Percentiles rank a stretch among this genome's conserved stretches.
Conservation (phyloP, 768 basidiomycete species). For the Pulveroboletus sp. region DNA sequence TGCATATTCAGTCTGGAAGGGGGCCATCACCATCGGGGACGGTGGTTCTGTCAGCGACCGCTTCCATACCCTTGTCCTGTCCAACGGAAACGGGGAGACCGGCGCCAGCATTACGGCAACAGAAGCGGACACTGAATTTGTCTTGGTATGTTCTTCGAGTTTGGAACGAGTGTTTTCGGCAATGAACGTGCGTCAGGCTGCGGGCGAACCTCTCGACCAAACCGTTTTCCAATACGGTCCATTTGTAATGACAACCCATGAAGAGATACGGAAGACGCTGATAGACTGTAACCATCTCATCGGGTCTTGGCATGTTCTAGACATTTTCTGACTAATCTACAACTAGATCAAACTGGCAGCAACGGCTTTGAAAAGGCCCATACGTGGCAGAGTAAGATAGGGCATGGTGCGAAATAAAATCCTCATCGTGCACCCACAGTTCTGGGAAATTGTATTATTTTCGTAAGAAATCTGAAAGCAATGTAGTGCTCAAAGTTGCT, state of each 20-base stretch:
- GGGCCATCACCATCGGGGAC: constrained; percentile 60
- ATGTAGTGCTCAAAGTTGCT: background rate
- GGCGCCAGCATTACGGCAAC: constrained; percentile 66
- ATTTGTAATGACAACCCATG: constrained; percentile 79
- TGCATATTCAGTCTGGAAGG: constrained; percentile 37
- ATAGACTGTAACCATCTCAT: constrained; percentile 61
- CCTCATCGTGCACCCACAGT: background rate
- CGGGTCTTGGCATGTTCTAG: background rate
- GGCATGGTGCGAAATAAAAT: constrained; percentile 19
- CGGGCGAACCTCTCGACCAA: constrained; percentile 89
- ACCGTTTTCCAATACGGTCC: constrained; percentile 85
- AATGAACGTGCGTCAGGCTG: constrained; percentile 44
- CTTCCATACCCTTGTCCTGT: constrained; percentile 85
- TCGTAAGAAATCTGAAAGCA: background rate
- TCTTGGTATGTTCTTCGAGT: constrained; percentile 51
- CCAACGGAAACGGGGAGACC: constrained; percentile 51
- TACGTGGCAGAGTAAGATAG: constrained; percentile 86
- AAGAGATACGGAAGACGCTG: constrained; percentile 82
- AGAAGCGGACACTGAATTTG: constrained; percentile 65
- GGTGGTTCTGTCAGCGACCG: constrained; percentile 44
- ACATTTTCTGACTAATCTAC: constrained; percentile 7
- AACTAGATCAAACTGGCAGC: constrained; percentile 60
- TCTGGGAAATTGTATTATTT: background rate
- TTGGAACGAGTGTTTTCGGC: background rate
- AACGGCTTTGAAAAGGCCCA: constrained; percentile 94